A percentile compares a stretch with the other conserved stretches of the same genome.
phyloP scores from a whole-genome alignment of 495 filamentous ascomycete species.

The Hypoxylon fuscum region DNA sequence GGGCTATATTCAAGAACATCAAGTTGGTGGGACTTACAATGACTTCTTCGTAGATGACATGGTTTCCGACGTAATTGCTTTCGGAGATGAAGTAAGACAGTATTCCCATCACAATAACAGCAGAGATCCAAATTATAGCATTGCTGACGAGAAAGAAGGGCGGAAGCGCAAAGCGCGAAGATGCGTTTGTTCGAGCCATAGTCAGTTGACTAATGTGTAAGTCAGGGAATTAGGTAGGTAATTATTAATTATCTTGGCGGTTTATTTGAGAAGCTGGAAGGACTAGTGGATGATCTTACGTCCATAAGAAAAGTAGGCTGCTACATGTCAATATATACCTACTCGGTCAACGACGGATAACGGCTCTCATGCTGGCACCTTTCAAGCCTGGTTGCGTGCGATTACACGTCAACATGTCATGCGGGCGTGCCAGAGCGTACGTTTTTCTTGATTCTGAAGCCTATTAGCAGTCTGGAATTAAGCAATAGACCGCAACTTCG shows the following conservation, averaged over 20 bases:
- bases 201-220: background rate
- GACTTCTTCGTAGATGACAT: conserved; percentile 63
- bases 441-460: conserved; percentile 25
- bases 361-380: conserved; percentile 20
- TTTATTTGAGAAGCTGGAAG: background rate
- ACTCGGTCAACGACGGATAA: conserved; percentile 4
- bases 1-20: background rate
- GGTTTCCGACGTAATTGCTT: conserved; percentile 47
- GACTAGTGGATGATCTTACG: background rate
- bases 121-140: conserved; percentile 59
- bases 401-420: conserved; percentile 37
- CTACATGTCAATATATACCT: conserved; percentile 13
- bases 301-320: background rate
- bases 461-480: conserved; percentile 13
- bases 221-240: too few species aligned
- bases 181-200: conserved; percentile 23
- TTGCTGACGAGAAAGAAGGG: conserved; percentile 47
- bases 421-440: conserved; percentile 16
- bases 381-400: conserved; percentile 3
- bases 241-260: background rate
- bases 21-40: conserved; percentile 56
- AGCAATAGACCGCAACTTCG: conserved; percentile 31
- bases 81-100: conserved; percentile 63
- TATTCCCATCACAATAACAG: conserved; percentile 69
- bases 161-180: conserved; percentile 17